Conservation (phyloP, 495 filamentous ascomycete genomes). For the Podospora comata region DNA sequence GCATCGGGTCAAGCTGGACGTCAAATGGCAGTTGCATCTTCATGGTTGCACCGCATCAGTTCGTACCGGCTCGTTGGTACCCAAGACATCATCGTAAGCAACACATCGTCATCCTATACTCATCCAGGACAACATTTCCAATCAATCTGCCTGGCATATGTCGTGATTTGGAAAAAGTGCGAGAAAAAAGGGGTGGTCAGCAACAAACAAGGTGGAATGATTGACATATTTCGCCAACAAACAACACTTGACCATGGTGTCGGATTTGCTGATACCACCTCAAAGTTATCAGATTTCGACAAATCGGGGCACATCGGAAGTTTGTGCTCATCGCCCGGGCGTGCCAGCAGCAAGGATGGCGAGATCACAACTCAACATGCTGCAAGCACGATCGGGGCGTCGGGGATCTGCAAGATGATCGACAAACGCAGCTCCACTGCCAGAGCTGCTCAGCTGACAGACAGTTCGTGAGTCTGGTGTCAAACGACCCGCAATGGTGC, state of each 20-base stretch:
- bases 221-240: not conserved
- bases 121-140: no score
- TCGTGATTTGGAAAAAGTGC: not conserved
- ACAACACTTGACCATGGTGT: not conserved
- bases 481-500: not conserved
- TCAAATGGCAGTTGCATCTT: not conserved
- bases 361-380: not conserved
- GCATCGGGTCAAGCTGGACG: not conserved
- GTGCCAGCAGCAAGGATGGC: not conserved
- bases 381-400: not conserved
- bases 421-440: constrained; percentile 3
- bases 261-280: not conserved
- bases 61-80: not conserved
- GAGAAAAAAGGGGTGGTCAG: not conserved
- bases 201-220: not conserved
- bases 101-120: not conserved
- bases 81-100: not conserved
- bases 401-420: constrained; percentile 3
- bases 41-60: not conserved
- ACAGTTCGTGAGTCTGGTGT: no score
- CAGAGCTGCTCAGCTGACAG: not conserved
- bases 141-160: not conserved
- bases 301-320: not conserved
- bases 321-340: not conserved
- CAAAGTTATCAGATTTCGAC: not conserved